Base-by-base conservation (phyloP, 176 grass and related monocot species). In the Avena insularis region DNA sequence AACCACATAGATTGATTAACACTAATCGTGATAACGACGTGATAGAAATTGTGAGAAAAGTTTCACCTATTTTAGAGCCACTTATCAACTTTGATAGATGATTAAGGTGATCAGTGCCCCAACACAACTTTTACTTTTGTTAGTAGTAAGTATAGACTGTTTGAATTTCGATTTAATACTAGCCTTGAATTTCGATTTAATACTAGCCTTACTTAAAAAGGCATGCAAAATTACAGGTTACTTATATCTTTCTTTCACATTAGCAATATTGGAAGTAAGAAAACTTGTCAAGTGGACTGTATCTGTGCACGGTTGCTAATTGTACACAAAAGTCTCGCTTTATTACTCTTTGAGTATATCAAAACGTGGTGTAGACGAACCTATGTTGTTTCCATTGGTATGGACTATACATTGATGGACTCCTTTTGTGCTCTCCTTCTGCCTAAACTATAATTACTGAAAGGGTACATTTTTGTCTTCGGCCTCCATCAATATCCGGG, bases 91-190 rank as follows among this genome's bases (percentile, higher is more conserved):
- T 50, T 16, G 46, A 51, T 75, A 13, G 46, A 51, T 75, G 47
- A 49, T 75, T 75, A 75, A 75, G 46, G 71, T 75, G 23, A 75
- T 75, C 48, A 75, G 71, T 75, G 50, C 50, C 47, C 23, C 10
- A 51, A 8, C 48, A 75, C 46, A 75, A 75, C 47, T 27, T 25
- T 6, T 75, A 29, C n/a, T 75, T 75, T 51, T 65, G 33, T 65
- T 65, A 15, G 25, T 29, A 51, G 71, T 51, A 25, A 48, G 2
- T 25, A 50, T 75, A 50, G n/a, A 75, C 0, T 21, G 11, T 51
- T 75, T 50, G 21, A 75, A 29, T 43, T 43, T 43, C 50, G 46
- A 50, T 75, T 74, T 75, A 51, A 75, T 75, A 13, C 23, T 8
- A 53, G 13, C 12, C 45, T 75, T 75, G 25, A 25, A 25, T 25